Evolutionary conservation across 495 filamentous ascomycete species (phyloP).

Genomic region (Talaromyces nanjingensis): DNA sequence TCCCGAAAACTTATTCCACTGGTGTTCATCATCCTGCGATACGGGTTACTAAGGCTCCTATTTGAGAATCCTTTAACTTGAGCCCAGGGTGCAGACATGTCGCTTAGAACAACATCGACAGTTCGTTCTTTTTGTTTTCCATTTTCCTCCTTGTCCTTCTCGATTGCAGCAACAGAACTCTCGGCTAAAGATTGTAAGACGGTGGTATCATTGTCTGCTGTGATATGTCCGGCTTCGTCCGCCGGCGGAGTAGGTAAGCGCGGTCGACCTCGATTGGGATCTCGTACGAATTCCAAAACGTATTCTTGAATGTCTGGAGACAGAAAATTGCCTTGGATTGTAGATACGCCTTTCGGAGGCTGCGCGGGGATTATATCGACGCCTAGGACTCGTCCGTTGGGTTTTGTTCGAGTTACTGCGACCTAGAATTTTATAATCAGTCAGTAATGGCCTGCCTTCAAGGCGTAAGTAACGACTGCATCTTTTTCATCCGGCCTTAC

Average conservation of each 20-base stretch:
- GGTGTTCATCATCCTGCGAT: constrained; percentile 98
- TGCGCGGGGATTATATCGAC: constrained; percentile 90
- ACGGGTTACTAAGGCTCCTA: constrained; percentile 85
- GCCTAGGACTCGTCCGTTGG: constrained; percentile 72
- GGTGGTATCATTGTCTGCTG: constrained; percentile 12
- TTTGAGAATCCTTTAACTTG: constrained; percentile 70
- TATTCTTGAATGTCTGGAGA: constrained; percentile 59
- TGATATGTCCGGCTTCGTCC: constrained; percentile 8
- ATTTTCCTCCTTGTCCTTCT: constrained; percentile 12
- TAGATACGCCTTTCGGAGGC: constrained; percentile 81
- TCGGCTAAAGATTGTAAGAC: background rate
- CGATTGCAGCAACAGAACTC: background rate
- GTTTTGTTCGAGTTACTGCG: constrained; percentile 69
- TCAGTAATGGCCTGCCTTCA: background rate
- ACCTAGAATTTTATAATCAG: constrained; percentile 43
- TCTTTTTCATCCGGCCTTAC: constrained; percentile 28
- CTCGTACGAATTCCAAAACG: constrained; percentile 66
- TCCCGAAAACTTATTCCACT: constrained; percentile 80
- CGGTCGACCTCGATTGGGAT: constrained; percentile 52
- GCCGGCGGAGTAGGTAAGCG: constrained; percentile 15
- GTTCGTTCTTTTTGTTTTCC: constrained; percentile 34
- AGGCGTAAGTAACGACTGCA: constrained; percentile 1
- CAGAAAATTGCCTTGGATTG: constrained; percentile 91
- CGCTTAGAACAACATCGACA: constrained; percentile 92
- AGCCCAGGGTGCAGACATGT: constrained; percentile 97